These are phyloP conservation scores for Aspergillus hortae DNA, from an alignment of 2,329 filamentous ascomycete genomes.

Conservation along the genomic window DNA sequence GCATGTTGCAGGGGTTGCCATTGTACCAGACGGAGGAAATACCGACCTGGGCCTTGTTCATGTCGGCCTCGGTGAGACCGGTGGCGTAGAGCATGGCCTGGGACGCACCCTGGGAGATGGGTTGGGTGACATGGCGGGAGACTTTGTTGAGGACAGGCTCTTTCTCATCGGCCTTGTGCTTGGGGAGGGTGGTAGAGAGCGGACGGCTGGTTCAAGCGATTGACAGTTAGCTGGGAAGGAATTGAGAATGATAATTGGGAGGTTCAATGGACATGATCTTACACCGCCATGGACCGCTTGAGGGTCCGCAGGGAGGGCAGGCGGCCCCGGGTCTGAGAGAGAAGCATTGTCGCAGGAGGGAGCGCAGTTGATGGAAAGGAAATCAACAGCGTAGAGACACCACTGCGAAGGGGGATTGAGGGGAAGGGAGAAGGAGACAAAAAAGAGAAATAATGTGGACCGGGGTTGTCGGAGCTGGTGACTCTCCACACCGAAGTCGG, in stretches of 20 bases:
- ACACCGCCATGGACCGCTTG: conserved; percentile 10
- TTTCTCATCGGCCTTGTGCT: conserved; percentile 44
- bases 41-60: conserved; percentile 95
- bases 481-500: conserved; percentile 18
- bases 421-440: background rate
- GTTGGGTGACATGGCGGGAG: conserved; percentile 84
- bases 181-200: conserved; percentile 45
- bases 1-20: conserved; percentile 99
- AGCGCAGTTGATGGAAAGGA: background rate
- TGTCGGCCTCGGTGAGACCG: conserved; percentile 77
- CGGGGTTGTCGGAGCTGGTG: conserved; percentile 1
- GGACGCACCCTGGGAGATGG: conserved; percentile 95
- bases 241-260: background rate
- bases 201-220: conserved; percentile 24
- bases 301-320: conserved; percentile 26
- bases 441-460: conserved; percentile 3
- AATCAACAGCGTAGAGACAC: background rate
- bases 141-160: conserved; percentile 69
- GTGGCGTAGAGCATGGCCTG: conserved; percentile 99
- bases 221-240: background rate
- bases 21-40: conserved; percentile 98
- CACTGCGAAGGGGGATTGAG: background rate
- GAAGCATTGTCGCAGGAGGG: conserved; percentile 21
- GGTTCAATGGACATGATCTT: background rate
- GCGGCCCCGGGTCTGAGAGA: conserved; percentile 27